These are phyloP conservation scores for Auriscalpium orientale DNA, from an alignment of 768 basidiomycete genomes.

Conservation along the genomic window DNA sequence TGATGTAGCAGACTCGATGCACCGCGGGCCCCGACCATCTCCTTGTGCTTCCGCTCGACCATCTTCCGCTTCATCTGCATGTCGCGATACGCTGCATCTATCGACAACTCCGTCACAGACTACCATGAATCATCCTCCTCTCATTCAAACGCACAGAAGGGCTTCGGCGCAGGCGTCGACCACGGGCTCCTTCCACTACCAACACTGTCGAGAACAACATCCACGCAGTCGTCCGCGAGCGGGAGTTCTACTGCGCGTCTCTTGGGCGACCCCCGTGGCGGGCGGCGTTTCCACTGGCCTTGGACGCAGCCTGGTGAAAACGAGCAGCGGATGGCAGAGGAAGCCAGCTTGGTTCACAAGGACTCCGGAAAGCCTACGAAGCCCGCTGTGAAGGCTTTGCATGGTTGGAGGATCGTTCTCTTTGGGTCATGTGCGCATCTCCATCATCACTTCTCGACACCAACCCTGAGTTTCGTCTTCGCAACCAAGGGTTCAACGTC, in stretches of 20 bases:
- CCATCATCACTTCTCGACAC: neutral
- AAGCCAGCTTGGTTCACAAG: conserved; percentile 9
- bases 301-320: conserved; percentile 3
- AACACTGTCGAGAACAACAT: conserved; percentile 3
- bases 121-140: conserved; percentile 9
- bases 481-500: conserved; percentile 56
- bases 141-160: conserved; percentile 9
- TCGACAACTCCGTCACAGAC: conserved; percentile 5
- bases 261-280: neutral
- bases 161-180: conserved; percentile 12
- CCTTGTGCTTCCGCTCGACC: too few species aligned
- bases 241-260: neutral
- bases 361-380: neutral
- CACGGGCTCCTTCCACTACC: conserved; percentile 5
- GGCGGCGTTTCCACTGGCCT: conserved; percentile 3
- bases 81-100: conserved; percentile 3
- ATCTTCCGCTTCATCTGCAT: neutral
- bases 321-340: conserved; percentile 8
- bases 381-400: conserved; percentile 19
- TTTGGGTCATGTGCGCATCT: conserved; percentile 47
- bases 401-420: conserved; percentile 49
- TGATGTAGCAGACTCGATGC: too few species aligned
- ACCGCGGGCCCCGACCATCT: too few species aligned
- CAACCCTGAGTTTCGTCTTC: neutral
- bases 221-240: conserved; percentile 1